Evolutionary conservation across 495 filamentous ascomycete species (phyloP).

Genomic region (Hypomontagnella monticulosa): DNA sequence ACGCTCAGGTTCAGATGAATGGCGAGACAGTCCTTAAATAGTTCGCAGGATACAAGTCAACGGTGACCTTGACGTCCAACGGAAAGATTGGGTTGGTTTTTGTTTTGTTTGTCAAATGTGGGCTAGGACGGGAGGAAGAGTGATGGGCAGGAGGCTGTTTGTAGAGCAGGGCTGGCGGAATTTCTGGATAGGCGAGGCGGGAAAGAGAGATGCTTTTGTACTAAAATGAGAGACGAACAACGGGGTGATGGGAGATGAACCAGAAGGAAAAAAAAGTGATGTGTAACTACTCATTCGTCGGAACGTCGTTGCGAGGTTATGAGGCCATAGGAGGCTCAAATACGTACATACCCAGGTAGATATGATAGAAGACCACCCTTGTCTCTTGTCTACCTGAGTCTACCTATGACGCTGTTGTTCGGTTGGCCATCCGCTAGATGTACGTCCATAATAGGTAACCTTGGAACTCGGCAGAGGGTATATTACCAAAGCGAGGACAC

Average conservation of each 20-base stretch:
- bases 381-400: too few species aligned
- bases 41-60: constrained; percentile 19
- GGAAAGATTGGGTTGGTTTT: constrained; percentile 30
- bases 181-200: constrained; percentile 31
- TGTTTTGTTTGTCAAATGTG: constrained; percentile 44
- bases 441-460: constrained; percentile 37
- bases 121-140: constrained; percentile 26
- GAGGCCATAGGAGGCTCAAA: constrained; percentile 31
- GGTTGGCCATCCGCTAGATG: too few species aligned
- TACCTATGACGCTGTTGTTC: too few species aligned
- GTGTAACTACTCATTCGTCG: constrained; percentile 36
- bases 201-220: constrained; percentile 17
- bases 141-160: constrained; percentile 29
- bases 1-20: not conserved
- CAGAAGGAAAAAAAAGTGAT: constrained; percentile 31
- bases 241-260: constrained; percentile 4
- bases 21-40: constrained; percentile 32
- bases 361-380: too few species aligned
- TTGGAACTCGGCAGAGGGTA: constrained; percentile 31
- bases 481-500: constrained; percentile 26
- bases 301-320: constrained; percentile 22
- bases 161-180: constrained; percentile 30
- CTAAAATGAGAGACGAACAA: constrained; percentile 26
- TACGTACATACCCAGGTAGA: constrained; percentile 14
- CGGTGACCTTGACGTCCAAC: constrained; percentile 36